Conservation (phyloP, 495 filamentous ascomycete genomes). For the Penicillium coffeae region DNA sequence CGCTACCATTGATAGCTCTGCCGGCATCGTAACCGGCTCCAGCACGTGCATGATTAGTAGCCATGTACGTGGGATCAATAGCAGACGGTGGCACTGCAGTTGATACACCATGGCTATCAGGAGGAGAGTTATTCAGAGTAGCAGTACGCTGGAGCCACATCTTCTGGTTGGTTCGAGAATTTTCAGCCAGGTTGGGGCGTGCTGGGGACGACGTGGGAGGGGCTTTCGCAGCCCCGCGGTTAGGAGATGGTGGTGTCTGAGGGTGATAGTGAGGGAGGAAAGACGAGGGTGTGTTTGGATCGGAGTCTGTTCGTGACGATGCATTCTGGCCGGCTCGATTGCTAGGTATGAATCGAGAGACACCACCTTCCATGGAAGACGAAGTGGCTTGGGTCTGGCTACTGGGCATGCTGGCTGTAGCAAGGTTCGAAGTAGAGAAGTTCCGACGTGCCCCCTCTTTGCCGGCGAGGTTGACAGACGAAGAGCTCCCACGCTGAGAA, state of each 20-base stretch:
- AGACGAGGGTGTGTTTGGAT: conserved; percentile 47
- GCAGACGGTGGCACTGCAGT: conserved; percentile 26
- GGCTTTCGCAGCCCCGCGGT: conserved; percentile 14
- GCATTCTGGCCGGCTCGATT: conserved; percentile 28
- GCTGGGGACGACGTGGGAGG: conserved; percentile 30
- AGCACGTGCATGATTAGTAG: conserved; percentile 20
- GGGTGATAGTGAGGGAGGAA: conserved; percentile 48
- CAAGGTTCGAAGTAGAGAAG: conserved; percentile 25
- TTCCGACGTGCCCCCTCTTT: conserved; percentile 36
- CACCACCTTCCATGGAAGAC: conserved; percentile 47
- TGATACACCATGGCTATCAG: conserved; percentile 37
- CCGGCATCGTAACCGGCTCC: conserved; percentile 32
- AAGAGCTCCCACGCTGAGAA: conserved; percentile 30
- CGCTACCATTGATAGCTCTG: conserved; percentile 31
- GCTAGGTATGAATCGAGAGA: conserved; percentile 43
- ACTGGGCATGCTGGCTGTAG: conserved; percentile 24
- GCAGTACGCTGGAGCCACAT: conserved; percentile 49
- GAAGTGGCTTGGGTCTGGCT: conserved; percentile 35
- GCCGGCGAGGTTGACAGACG: conserved; percentile 34
- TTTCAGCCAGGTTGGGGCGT: conserved; percentile 33
- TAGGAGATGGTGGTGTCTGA: conserved; percentile 43
- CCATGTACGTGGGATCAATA: conserved; percentile 33
- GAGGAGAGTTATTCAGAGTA: conserved; percentile 45
- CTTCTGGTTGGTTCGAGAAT: conserved; percentile 47
- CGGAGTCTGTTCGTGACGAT: conserved; percentile 42